These are phyloP conservation scores for Coniochaeta pulveracea DNA, from an alignment of 2,329 filamentous ascomycete genomes.

Conservation along the genomic window DNA sequence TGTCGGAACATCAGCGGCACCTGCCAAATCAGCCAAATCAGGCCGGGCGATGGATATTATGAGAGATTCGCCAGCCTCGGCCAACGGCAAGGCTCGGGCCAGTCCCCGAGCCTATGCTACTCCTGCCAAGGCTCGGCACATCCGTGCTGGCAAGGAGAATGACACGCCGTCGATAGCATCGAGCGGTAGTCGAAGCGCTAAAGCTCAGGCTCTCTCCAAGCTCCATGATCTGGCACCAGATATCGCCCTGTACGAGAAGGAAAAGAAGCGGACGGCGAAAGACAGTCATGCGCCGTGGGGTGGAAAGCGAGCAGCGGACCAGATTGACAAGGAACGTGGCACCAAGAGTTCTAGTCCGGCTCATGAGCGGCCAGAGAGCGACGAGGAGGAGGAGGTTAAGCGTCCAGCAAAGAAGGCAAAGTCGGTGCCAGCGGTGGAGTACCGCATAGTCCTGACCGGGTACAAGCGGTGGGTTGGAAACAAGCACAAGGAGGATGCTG, in stretches of 20 bases:
- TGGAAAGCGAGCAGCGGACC: constrained; percentile 49
- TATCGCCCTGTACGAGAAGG: constrained; percentile 84
- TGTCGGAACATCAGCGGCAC: constrained; percentile 33
- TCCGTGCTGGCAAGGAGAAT: constrained; percentile 66
- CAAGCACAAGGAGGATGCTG: constrained; percentile 61
- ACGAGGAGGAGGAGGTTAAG: constrained; percentile 33
- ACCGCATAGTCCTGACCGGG: constrained; percentile 72
- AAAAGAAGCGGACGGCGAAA: constrained; percentile 63
- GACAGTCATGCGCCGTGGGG: constrained; percentile 42
- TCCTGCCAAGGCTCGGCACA: constrained; percentile 31
- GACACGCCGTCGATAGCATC: constrained; percentile 59
- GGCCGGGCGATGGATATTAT: constrained; percentile 29
- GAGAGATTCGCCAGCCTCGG: constrained; percentile 21
- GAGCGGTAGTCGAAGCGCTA: constrained; percentile 74
- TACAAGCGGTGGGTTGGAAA: constrained; percentile 74
- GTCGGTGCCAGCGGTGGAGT: constrained; percentile 40
- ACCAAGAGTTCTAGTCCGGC: constrained; percentile 26
- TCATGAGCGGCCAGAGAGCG: constrained; percentile 15
- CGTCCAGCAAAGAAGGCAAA: constrained; percentile 52
- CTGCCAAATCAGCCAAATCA: constrained; percentile 29
- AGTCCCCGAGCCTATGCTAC: constrained; percentile 19
- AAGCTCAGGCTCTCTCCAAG: constrained; percentile 67
- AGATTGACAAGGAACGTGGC: constrained; percentile 37
- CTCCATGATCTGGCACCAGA: constrained; percentile 72
- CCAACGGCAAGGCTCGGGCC: constrained; percentile 5